Percentiles rank a stretch among this genome's conserved stretches.
Evolutionary conservation across 129 eudicot species (phyloP).

Genomic region (Tagetes erecta): DNA sequence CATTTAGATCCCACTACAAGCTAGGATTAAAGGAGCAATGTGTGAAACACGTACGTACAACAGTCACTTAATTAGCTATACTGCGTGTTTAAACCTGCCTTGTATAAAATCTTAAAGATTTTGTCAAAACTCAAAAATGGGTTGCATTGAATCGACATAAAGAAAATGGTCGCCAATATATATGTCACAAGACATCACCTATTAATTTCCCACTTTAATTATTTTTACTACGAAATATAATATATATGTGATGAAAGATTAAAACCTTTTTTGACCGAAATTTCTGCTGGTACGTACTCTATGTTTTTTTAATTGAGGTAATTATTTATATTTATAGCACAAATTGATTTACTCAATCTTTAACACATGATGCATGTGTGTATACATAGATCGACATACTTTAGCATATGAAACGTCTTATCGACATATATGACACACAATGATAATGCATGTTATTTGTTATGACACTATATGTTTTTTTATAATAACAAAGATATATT

Average conservation of each 20-base stretch:
- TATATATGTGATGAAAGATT: too few species aligned
- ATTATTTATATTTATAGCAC: too few species aligned
- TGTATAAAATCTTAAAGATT: slow-evolving; percentile 16
- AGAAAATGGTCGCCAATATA: not conserved
- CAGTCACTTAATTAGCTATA: too few species aligned
- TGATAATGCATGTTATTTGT: not conserved
- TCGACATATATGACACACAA: not conserved
- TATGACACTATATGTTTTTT: not conserved
- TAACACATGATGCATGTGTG: too few species aligned
- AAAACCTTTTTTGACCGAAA: too few species aligned
- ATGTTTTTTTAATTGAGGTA: too few species aligned
- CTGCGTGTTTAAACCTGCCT: slow-evolving; percentile 14
- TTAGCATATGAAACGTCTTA: not conserved
- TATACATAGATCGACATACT: not conserved
- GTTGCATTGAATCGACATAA: not conserved
- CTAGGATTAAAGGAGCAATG: slow-evolving; percentile 14
- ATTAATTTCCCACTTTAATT: too few species aligned
- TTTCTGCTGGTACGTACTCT: too few species aligned
- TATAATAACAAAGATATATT: not conserved
- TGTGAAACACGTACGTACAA: not conserved
- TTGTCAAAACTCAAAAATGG: slow-evolving; percentile 13
- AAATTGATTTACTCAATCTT: too few species aligned
- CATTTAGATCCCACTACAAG: too few species aligned
- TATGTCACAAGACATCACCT: too few species aligned
- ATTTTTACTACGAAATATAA: too few species aligned